These are phyloP conservation scores for Tylopilus subfusipes DNA, from an alignment of 768 basidiomycete species.

Conservation along the genomic window DNA sequence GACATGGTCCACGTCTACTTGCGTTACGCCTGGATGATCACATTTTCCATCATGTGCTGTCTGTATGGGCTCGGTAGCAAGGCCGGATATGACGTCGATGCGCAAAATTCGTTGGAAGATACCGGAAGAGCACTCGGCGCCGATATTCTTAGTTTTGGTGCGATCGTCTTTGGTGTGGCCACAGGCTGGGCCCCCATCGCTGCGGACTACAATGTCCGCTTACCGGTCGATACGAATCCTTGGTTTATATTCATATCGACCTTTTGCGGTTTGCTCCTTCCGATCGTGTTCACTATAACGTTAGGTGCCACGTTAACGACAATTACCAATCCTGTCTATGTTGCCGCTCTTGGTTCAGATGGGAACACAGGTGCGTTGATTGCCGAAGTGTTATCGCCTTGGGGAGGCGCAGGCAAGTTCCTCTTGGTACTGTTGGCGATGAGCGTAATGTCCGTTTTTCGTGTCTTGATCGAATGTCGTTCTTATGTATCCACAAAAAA, in stretches of 20 bases:
- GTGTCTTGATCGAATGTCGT: neutral
- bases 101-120: constrained; percentile 42
- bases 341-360: constrained; percentile 34
- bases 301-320: constrained; percentile 42
- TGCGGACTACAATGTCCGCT: constrained; percentile 52
- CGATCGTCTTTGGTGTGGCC: constrained; percentile 47
- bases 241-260: constrained; percentile 46
- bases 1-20: constrained; percentile 47
- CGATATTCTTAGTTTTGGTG: constrained; percentile 50
- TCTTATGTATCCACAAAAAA: constrained; percentile 7
- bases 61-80: constrained; percentile 48
- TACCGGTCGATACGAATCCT: constrained; percentile 42
- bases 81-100: constrained; percentile 43
- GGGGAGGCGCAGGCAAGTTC: constrained; percentile 42
- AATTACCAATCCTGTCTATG: constrained; percentile 38
- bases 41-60: constrained; percentile 45
- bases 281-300: constrained; percentile 37
- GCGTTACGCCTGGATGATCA: constrained; percentile 53
- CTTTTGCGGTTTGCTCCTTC: constrained; percentile 49
- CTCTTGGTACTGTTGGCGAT: constrained; percentile 40
- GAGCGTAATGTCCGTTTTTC: constrained; percentile 37
- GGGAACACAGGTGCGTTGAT: constrained; percentile 45
- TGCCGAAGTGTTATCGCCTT: constrained; percentile 42
- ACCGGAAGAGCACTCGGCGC: constrained; percentile 42
- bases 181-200: constrained; percentile 51